Evolutionary conservation across 108 stramenopile species (phyloP).

Genomic region (Nitzschia inconspicua): DNA sequence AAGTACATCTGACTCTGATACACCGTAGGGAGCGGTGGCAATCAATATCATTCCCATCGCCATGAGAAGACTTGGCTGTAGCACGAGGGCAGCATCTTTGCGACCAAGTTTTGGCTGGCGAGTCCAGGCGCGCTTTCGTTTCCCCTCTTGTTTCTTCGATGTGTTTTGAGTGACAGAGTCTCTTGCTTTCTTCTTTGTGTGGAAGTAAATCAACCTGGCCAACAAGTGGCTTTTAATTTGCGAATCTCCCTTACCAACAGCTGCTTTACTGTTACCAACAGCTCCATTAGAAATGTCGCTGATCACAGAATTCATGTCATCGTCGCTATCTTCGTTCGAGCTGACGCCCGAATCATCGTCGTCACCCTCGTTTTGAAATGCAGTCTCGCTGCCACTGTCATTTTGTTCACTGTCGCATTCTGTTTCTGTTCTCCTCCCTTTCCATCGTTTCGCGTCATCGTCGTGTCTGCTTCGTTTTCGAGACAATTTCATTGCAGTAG

Average conservation of each 20-base stretch:
- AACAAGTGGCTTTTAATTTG: too few species aligned
- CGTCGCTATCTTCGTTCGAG: too few species aligned
- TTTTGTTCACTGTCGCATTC: too few species aligned
- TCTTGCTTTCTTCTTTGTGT: constrained; percentile 7
- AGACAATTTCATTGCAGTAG: not conserved
- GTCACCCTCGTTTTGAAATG: too few species aligned
- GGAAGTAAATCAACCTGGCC: not conserved
- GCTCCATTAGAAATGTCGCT: not conserved
- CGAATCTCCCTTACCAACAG: constrained; percentile 1
- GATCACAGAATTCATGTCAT: too few species aligned
- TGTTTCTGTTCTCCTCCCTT: not conserved
- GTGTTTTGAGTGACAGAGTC: not conserved
- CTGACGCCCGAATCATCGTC: too few species aligned
- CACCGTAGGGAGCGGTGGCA: constrained; percentile 46
- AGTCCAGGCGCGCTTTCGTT: too few species aligned
- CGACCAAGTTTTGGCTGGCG: constrained; percentile 25
- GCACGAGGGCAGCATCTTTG: constrained; percentile 42
- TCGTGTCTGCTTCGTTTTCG: not conserved
- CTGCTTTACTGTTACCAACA: not conserved
- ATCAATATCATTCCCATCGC: constrained; percentile 47
- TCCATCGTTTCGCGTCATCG: not conserved
- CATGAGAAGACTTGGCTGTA: constrained; percentile 48
- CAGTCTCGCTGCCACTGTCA: too few species aligned
- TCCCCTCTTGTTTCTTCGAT: constrained; percentile 7
- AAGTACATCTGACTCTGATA: constrained; percentile 40